Conservation (phyloP, 164 flowering plant species). For the Magnolia kwangsiensis region DNA sequence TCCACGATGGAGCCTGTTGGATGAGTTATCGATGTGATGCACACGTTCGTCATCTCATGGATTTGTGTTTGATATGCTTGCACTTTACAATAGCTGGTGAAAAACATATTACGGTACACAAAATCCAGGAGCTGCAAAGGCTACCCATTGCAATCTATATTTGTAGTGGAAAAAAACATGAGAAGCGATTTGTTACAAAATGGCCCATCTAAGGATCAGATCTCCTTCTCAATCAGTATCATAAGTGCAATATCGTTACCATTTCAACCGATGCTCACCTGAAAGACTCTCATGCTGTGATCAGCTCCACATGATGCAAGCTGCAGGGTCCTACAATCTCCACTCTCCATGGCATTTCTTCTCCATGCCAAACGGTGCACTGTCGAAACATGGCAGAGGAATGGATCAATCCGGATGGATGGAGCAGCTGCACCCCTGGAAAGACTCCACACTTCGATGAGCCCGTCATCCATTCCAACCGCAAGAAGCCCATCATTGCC, state of each 20-base stretch:
- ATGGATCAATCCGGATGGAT: constrained; percentile 45
- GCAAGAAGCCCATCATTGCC: constrained; percentile 60
- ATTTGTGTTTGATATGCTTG: too few relatives aligned
- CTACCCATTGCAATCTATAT: not conserved
- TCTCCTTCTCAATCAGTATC: not conserved
- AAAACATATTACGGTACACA: too few relatives aligned
- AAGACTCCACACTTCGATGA: constrained; percentile 76
- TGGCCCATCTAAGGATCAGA: not conserved
- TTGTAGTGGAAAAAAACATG: not conserved
- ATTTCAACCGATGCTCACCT: constrained; percentile 24
- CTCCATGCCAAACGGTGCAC: constrained; percentile 83
- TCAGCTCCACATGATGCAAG: constrained; percentile 96
- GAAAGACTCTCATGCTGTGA: constrained; percentile 64
- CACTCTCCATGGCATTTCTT: constrained; percentile 23
- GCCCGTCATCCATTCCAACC: constrained; percentile 85
- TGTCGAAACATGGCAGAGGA: constrained; percentile 73
- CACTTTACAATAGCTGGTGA: too few relatives aligned
- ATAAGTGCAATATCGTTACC: not conserved
- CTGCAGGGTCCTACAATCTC: constrained; percentile 35
- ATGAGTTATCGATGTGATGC: too few relatives aligned
- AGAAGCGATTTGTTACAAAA: too few relatives aligned
- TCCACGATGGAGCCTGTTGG: too few relatives aligned
- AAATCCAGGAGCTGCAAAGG: not conserved
- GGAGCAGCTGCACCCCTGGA: constrained; percentile 31
- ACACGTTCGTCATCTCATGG: too few relatives aligned